Base-by-base conservation (phyloP, 2,329 filamentous ascomycete species). In the Grosmannia huntii region DNA sequence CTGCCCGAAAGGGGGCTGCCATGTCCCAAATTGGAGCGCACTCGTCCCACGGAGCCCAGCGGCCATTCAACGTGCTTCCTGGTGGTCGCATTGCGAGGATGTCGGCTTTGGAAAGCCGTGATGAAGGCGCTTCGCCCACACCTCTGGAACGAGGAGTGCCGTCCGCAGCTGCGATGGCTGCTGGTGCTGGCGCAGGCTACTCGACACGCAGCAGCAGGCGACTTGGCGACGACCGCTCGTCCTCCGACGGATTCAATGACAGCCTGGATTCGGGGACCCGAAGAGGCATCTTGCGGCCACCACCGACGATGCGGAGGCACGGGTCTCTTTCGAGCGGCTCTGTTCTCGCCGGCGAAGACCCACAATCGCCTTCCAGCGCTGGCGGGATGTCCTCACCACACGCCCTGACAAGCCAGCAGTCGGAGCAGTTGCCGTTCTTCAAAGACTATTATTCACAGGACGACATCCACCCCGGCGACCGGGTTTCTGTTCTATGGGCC, bases 381-480 rank as follows among this genome's bases (percentile, higher is more conserved):
- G 84, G 79, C 52, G 86, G 85, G 56, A 85, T 89, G 71, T 96
- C 91, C 3, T 96, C 91, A 4, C 90, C 90, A 0, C 87, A 87
- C 66, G 90, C 86, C 28, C 73, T 92, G 61, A 82, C 85, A 27
- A 96, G 90, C 66, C 90, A 92, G 60, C 90, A 96, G 69, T 97
- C 92, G 0, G 94, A 99, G 72, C 94, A 97, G 70, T 75, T 99
- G 57, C 86, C 89, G 4, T 96, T 90, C 68, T 99, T 99, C 82
- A 96, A 96, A 69, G 94, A 99, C 71, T 99, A 99, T 72, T 99
- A 99, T 69, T 97, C 92, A 2, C 86, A 92, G 65, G 94, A 97
- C 66, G 91, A 97, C 66, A 96, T 99, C 59, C 89, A 92, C 66
- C 88, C 92, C 0, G 87, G 89, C 59, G 91, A 97, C 66, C 86